Conservation (phyloP, 108 stramenopile species). For the Skeletonema tropicum region DNA sequence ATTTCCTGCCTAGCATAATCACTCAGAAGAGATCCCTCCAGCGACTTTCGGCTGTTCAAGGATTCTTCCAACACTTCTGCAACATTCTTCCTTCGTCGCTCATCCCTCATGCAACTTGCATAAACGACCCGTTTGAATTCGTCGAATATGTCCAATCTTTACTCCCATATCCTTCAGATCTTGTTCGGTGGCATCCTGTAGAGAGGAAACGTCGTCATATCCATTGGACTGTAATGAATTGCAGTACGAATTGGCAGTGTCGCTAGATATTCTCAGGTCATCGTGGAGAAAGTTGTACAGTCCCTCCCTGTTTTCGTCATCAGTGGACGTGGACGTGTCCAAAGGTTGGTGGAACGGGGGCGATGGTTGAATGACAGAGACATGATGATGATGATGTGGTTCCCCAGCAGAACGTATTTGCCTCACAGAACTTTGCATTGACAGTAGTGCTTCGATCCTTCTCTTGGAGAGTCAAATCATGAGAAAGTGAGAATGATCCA, state of each 20-base stretch:
- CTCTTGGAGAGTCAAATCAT: background rate
- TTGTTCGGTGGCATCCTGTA: slow-evolving; percentile 52
- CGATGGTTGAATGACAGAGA: slow-evolving; percentile 2
- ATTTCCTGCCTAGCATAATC: slow-evolving; percentile 48
- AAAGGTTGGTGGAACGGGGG: background rate
- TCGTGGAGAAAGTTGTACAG: slow-evolving; percentile 44
- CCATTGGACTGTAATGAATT: slow-evolving; percentile 42
- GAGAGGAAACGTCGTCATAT: slow-evolving; percentile 51
- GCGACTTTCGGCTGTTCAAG: background rate
- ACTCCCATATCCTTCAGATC: slow-evolving; percentile 51
- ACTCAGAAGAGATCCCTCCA: slow-evolving; percentile 44
- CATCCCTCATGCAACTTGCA: slow-evolving; percentile 38
- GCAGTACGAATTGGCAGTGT: slow-evolving; percentile 38
- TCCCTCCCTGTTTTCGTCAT: slow-evolving; percentile 3
- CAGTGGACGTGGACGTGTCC: slow-evolving; percentile 1
- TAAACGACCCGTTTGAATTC: slow-evolving; percentile 52
- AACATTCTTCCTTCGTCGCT: slow-evolving; percentile 16
- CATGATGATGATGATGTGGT: background rate
- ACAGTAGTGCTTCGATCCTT: background rate
- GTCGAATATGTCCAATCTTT: slow-evolving; percentile 53
- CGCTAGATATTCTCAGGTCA: slow-evolving; percentile 42
- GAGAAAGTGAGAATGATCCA: background rate
- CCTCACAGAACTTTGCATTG: slow-evolving; percentile 1
- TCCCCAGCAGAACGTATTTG: slow-evolving; percentile 3
- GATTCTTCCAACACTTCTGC: slow-evolving; percentile 18